Base-by-base conservation (phyloP, 2,329 filamentous ascomycete species). In the Corniculantispora saksenae region DNA sequence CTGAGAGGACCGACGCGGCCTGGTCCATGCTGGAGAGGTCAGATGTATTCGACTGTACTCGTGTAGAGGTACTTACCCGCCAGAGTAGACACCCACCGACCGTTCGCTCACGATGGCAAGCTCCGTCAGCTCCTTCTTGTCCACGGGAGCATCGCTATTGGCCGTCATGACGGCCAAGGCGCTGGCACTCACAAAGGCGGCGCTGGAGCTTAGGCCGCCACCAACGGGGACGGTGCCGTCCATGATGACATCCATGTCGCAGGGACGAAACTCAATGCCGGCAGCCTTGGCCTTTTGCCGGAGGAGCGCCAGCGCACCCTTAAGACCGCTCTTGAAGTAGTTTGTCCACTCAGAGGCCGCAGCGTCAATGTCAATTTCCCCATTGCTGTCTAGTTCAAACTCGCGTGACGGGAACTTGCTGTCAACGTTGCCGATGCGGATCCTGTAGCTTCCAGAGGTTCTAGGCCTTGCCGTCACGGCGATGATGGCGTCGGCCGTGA, bases 1-100 rank as follows among this genome's bases (percentile, higher is more conserved):
- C 85, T 0, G 93, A 94, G 79, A 99, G 95, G 68, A 99, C 94
- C 0, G 94, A 98, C 40, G 95, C 95, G 17, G 93, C 90, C 80
- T 99, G 95, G 74, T 99, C 95, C 95, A 99, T 98, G 64, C 94
- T 93, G 67, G n/a, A n/a, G n/a, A n/a, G n/a, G n/a, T n/a, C n/a
- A n/a, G n/a, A n/a, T n/a, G n/a, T n/a, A n/a, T 48, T 48, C 45
- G 9, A 19, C 45, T 8, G 21, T 6, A 48, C 13, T 38, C 8
- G 13, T 58, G 25, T 12, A 27, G 15, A 21, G 7, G 25, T 19
- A 70, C 88, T 81, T 80, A 92, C 91, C 92, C 95, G 77, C 95
- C 95, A 6, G 93, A 96, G 80, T 98, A 98, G 71, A 99, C 95
- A 60, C 95, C 95, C 4, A 98, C 95, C 19, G 91, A 90, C 64